Conservation (phyloP, 345 rosid genomes). For the Euphorbia lathyris region DNA sequence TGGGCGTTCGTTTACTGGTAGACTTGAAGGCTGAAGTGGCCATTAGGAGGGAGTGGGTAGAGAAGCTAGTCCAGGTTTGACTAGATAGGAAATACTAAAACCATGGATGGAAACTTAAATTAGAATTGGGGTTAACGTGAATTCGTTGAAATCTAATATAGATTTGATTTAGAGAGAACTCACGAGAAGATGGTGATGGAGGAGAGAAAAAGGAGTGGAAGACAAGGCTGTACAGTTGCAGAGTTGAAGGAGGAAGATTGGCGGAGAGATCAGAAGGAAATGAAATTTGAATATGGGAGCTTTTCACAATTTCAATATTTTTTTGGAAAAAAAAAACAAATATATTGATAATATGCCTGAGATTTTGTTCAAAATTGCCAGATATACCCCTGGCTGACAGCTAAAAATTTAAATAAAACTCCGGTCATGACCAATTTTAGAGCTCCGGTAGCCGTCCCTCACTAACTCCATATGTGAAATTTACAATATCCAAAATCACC, state of each 20-base stretch:
- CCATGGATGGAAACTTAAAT: not conserved
- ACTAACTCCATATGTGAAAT: not conserved
- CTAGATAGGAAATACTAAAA: not conserved
- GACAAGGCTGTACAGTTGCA: too few species aligned
- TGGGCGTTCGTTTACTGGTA: conserved; percentile 47
- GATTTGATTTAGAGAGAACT: not conserved
- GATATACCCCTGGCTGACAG: not conserved
- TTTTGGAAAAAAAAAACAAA: too few species aligned
- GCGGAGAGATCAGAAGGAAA: conserved; percentile 18
- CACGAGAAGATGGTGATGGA: not conserved
- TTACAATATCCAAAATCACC: too few species aligned
- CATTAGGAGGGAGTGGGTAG: conserved; percentile 32
- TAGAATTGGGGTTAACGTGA: too few species aligned
- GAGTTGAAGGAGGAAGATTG: conserved; percentile 4
- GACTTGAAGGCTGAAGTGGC: conserved; percentile 80
- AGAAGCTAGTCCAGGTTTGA: not conserved
- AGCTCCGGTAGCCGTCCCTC: not conserved
- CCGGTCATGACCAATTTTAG: not conserved
- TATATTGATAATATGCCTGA: not conserved
- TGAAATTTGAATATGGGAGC: conserved; percentile 1
- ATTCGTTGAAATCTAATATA: not conserved
- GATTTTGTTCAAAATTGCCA: not conserved
- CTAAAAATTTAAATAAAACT: not conserved
- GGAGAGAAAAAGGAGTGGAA: too few species aligned
- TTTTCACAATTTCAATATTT: too few species aligned